These are phyloP conservation scores for Heliamphora pulchella DNA, from an alignment of 179 eudicot genomes.

Conservation along the genomic window DNA sequence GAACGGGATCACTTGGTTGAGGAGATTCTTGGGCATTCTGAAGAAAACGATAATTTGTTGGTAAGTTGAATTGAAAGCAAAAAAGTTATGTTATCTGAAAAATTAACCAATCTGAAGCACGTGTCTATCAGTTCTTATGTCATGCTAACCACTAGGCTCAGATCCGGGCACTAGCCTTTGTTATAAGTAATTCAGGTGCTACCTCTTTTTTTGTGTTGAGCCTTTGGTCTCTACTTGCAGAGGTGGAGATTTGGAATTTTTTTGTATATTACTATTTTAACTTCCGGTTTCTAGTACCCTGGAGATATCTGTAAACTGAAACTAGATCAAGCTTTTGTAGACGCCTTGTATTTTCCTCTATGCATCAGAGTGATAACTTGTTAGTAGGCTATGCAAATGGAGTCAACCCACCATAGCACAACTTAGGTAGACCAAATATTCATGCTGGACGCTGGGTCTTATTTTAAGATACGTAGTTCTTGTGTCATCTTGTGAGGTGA, in stretches of 20 bases:
- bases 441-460: too few species aligned
- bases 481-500: too few species aligned
- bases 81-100: not conserved
- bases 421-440: too few species aligned
- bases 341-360: not conserved
- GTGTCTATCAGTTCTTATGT: not conserved
- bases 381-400: not conserved
- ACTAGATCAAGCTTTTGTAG: not conserved
- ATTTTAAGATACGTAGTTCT: too few species aligned
- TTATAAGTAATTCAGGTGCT: not conserved
- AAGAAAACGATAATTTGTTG: slow-evolving; percentile 43
- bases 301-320: not conserved
- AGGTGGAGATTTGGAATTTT: not conserved
- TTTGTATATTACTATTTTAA: not conserved
- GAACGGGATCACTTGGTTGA: slow-evolving; percentile 39
- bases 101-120: too few species aligned
- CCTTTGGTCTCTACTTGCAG: not conserved
- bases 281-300: not conserved
- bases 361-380: not conserved
- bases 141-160: not conserved
- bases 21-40: slow-evolving; percentile 44
- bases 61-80: slow-evolving; percentile 24
- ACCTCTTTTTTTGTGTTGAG: not conserved
- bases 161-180: not conserved
- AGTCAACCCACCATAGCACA: too few species aligned